Conservation (phyloP, 192 early-diverging fungal genomes). For the Rhizoclosmatium sp. region DNA sequence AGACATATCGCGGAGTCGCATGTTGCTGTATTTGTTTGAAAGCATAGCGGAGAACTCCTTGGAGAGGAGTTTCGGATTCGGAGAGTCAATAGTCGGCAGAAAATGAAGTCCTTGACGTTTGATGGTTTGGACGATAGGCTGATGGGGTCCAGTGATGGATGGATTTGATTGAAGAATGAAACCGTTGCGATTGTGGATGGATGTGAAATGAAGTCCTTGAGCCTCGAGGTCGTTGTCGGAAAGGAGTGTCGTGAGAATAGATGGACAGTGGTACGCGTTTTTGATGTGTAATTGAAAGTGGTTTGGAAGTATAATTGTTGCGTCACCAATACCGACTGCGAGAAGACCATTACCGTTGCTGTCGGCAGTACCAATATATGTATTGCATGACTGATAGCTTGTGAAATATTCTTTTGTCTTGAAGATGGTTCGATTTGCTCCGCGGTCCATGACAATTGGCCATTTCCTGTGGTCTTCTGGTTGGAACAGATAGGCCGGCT, state of each 20-base stretch:
- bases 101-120: slow-evolving; percentile 14
- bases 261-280: not conserved
- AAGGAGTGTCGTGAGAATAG: not conserved
- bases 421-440: not conserved
- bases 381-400: not conserved
- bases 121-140: not conserved
- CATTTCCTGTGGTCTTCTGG: not conserved
- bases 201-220: not conserved
- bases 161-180: not conserved
- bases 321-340: not conserved
- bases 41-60: not conserved
- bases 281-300: not conserved
- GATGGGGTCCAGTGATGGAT: not conserved
- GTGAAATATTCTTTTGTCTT: not conserved
- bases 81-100: not conserved
- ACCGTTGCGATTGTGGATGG: not conserved
- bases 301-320: not conserved
- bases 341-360: not conserved
- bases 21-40: not conserved
- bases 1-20: not conserved
- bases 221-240: slow-evolving; percentile 7
- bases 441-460: not conserved
- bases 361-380: not conserved
- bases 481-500: not conserved
- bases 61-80: not conserved